Conservation (phyloP, 768 basidiomycete genomes). For the Crepidotus variabilis region DNA sequence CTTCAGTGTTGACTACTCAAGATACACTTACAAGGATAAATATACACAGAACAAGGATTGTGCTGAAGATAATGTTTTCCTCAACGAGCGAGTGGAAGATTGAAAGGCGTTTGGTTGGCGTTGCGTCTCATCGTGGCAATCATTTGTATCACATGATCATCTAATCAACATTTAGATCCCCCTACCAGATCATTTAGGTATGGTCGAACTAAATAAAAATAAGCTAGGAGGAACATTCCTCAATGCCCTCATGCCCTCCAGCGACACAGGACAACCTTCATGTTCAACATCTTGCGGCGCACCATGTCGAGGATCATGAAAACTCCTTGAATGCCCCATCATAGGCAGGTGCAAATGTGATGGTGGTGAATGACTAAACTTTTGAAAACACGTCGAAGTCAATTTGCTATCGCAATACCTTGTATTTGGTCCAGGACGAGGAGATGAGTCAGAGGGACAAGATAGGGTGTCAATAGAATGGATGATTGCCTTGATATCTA, state of each 20-base stretch:
- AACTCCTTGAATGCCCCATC: conserved; percentile 41
- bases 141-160: too few relatives aligned
- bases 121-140: too few relatives aligned
- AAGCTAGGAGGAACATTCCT: conserved; percentile 13
- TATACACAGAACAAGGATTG: too few relatives aligned
- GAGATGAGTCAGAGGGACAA: conserved; percentile 61
- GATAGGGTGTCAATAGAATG: conserved; percentile 37
- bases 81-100: too few relatives aligned
- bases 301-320: conserved; percentile 66
- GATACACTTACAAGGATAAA: too few relatives aligned
- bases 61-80: too few relatives aligned
- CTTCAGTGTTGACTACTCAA: too few relatives aligned
- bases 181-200: too few relatives aligned
- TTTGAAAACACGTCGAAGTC: conserved; percentile 23
- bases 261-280: conserved; percentile 39
- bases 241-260: conserved; percentile 35
- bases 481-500: conserved; percentile 20
- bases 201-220: too few relatives aligned
- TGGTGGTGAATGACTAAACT: not conserved
- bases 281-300: conserved; percentile 32
- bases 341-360: conserved; percentile 20
- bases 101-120: too few relatives aligned
- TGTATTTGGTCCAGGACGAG: conserved; percentile 39
- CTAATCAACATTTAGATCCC: too few relatives aligned
- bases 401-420: conserved; percentile 66